Conservation (phyloP, 768 basidiomycete genomes). For the Russula brevipes region DNA sequence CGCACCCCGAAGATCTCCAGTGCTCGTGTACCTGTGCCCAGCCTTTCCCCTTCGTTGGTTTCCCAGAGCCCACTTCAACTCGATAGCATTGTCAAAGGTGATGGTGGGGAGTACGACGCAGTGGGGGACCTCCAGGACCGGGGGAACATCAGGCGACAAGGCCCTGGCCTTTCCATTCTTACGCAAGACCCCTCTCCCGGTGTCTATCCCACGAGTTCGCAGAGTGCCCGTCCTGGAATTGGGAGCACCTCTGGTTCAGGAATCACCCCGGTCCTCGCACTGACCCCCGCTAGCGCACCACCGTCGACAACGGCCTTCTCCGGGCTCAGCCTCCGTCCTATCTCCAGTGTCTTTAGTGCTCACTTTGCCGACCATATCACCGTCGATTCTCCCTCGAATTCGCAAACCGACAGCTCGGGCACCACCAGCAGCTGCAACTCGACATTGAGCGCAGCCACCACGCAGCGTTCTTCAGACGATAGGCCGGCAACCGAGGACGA, state of each 20-base stretch:
- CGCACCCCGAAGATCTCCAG: slow-evolving; percentile 26
- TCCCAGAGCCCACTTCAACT: slow-evolving; percentile 17
- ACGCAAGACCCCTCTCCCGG: neutral
- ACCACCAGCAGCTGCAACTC: slow-evolving; percentile 33
- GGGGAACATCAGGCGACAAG: neutral
- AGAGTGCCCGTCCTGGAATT: neutral
- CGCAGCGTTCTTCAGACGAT: slow-evolving; percentile 28
- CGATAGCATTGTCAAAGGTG: slow-evolving; percentile 1
- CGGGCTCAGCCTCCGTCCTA: slow-evolving; percentile 62
- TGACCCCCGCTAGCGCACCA: slow-evolving; percentile 51
- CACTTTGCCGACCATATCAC: slow-evolving; percentile 51
- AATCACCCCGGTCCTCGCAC: slow-evolving; percentile 27
- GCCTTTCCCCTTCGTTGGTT: slow-evolving; percentile 16
- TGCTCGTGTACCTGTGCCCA: slow-evolving; percentile 26
- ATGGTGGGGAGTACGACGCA: neutral
- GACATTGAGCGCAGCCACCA: slow-evolving; percentile 37
- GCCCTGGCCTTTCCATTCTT: slow-evolving; percentile 12
- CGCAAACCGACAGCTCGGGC: slow-evolving; percentile 48
- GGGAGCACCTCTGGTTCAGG: slow-evolving; percentile 14
- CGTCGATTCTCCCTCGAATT: slow-evolving; percentile 33
- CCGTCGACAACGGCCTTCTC: slow-evolving; percentile 59
- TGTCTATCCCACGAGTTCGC: neutral
- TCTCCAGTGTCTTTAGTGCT: slow-evolving; percentile 70
- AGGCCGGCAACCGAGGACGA: slow-evolving; percentile 37
- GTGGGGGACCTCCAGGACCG: neutral